Evolutionary conservation across 208 protist species (phyloP), one percentile per base, ranked within the genome.

Genomic region (Acanthamoeba healyi): DNA sequence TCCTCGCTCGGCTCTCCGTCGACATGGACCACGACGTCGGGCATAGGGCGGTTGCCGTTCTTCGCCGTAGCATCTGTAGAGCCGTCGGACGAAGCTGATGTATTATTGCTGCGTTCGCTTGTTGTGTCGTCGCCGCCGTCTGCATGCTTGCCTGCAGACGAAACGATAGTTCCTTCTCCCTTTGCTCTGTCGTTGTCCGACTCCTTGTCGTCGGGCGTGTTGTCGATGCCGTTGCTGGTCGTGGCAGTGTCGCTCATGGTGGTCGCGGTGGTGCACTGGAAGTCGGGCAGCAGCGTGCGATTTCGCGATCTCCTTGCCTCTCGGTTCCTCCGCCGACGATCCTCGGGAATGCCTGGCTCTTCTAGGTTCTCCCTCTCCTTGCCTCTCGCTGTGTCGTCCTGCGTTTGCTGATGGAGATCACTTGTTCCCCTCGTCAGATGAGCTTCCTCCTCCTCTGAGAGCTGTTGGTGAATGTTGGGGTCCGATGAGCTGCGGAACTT

Each of bases 401-500:
- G 46, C 46, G 56, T 24, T 29, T 24, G 56, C 19, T 63, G 15
- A 24, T 63, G 6, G 56, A 63, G 56, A 54, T n/a, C n/a, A n/a
- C 46, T 15, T 51, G 46, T 51, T 0, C 46, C 46, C 17, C 46
- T 51, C 12, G 9, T 84, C 26, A 84, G 46, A 7, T 84, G 38
- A 6, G 36, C n/a, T 26, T 36, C n/a, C 74, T 84, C 26, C 42
- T 58, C 26, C 4, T 84, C 10, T 1, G 42, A 22, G 42, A 84
- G 74, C 29, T 84, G 74, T 44, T 84, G 74, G 44, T 15, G 42
- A 6, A 84, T 84, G 32, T 84, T 24, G 24, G 74, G 74, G n/a
- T 84, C 46, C 19, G 74, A 84, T 9, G 74, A 84, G 46, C 74
- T 84, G 74, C 74, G 74, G 58, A 58, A 84, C 74, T 84, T 84